A percentile compares a stretch with the other conserved stretches of the same genome.
These are phyloP conservation scores for Elsinoe australis DNA, from an alignment of 2,329 filamentous ascomycete species.

Conservation along the genomic window DNA sequence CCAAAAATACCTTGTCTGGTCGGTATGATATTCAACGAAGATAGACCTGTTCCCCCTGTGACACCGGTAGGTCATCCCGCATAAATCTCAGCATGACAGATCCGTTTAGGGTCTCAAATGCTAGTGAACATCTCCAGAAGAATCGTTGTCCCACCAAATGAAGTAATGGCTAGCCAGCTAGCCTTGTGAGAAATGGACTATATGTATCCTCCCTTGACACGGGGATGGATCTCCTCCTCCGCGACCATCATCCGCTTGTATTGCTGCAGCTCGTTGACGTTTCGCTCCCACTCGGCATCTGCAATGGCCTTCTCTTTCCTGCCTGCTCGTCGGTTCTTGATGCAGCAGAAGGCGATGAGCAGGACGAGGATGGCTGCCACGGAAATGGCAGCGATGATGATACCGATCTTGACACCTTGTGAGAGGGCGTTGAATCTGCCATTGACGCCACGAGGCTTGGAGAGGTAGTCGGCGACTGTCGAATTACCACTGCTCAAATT, in stretches of 20 bases:
- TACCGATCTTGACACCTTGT: constrained; percentile 41
- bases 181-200: neutral
- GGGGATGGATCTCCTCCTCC: constrained; percentile 16
- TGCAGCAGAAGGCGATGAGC: constrained; percentile 38
- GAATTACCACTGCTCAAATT: constrained; percentile 29
- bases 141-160: neutral
- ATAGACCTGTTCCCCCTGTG: constrained; percentile 4
- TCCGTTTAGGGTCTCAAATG: constrained; percentile 5
- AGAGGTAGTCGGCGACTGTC: constrained; percentile 30
- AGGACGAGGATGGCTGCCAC: constrained; percentile 31
- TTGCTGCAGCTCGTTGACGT: constrained; percentile 29
- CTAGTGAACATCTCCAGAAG: constrained; percentile 2
- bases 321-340: constrained; percentile 44
- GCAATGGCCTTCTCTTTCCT: constrained; percentile 42
- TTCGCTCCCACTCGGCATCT: constrained; percentile 40
- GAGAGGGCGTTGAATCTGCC: constrained; percentile 39
- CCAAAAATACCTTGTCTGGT: neutral
- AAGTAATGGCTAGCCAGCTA: constrained; percentile 15
- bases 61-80: constrained; percentile 1
- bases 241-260: constrained; percentile 18
- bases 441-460: constrained; percentile 31
- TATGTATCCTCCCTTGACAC: constrained; percentile 12
- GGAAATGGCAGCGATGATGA: constrained; percentile 40
- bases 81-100: constrained; percentile 9
- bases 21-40: constrained; percentile 1